Evolutionary conservation across 2,329 filamentous ascomycete genomes (phyloP).

Genomic region (Ophiostoma triangulosporum): DNA sequence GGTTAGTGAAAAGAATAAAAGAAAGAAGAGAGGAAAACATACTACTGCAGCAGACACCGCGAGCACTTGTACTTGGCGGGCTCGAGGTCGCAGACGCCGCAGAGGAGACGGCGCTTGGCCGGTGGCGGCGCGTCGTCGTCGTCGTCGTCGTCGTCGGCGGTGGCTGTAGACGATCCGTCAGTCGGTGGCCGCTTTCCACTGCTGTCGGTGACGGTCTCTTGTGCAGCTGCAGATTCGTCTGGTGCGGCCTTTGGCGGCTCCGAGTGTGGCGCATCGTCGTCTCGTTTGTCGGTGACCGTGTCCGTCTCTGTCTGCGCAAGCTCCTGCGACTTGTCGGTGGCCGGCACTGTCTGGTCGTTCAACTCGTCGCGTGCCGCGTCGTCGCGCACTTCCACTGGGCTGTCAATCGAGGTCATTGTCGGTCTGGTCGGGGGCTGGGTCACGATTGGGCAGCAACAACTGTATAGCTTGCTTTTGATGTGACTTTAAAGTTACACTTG

Average conservation of each 20-base stretch:
- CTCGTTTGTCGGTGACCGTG: background rate
- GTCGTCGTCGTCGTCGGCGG: background rate
- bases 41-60: conserved; percentile 46
- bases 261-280: background rate
- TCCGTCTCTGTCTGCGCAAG: background rate
- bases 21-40: conserved; percentile 17
- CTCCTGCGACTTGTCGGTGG: background rate
- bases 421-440: background rate
- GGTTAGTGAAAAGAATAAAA: background rate
- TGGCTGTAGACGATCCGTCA: background rate
- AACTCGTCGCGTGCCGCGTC: background rate
- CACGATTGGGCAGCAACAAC: no score
- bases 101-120: conserved; percentile 23
- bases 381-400: background rate
- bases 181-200: background rate
- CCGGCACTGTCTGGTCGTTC: background rate
- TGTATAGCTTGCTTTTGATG: no score
- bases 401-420: background rate
- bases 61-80: conserved; percentile 50
- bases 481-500: no score
- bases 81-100: conserved; percentile 38
- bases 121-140: conserved; percentile 10
- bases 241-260: background rate
- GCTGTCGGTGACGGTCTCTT: background rate
- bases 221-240: background rate